A percentile compares a stretch with the other conserved stretches of the same genome.
Conservation (phyloP, 306 rosid genomes). For the Corylus avellana region DNA sequence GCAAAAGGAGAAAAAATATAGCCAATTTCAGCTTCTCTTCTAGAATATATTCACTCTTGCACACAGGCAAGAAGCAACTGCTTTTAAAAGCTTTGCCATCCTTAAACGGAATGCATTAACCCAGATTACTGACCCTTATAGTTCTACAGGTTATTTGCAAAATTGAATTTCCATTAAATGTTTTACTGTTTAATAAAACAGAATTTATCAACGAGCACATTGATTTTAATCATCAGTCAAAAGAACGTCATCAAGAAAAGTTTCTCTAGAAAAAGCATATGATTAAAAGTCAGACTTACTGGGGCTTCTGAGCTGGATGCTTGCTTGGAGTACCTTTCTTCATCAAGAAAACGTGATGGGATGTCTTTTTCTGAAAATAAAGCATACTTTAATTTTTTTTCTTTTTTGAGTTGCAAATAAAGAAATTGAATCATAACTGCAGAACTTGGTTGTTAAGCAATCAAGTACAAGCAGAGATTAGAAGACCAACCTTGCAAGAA, state of each 20-base stretch:
- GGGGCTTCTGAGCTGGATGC: constrained; percentile 69
- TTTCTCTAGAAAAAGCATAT: not conserved
- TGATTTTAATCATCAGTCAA: not conserved
- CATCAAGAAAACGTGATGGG: constrained; percentile 68
- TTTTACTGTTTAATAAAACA: not conserved
- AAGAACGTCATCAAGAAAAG: not conserved
- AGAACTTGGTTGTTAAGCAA: not conserved
- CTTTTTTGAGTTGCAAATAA: constrained; percentile 1
- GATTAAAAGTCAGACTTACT: constrained; percentile 44
- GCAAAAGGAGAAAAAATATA: not conserved
- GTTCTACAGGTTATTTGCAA: not conserved
- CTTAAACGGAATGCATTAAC: not conserved
- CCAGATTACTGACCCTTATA: not conserved
- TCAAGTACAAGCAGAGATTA: constrained; percentile 3
- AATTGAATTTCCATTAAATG: not conserved
- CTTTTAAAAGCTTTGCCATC: not conserved
- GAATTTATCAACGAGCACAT: not conserved
- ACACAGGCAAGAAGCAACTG: not conserved
- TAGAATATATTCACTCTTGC: not conserved
- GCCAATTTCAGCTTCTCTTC: not conserved
- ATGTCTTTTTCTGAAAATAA: constrained; percentile 77
- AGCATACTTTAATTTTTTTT: constrained; percentile 3
- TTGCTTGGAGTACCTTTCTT: constrained; percentile 58
- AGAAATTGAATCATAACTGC: constrained; percentile 14
- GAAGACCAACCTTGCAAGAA: constrained; percentile 78